Evolutionary conservation across 371 early-diverging fungal genomes (phyloP).

Genomic region (Blakeslea trispora): DNA sequence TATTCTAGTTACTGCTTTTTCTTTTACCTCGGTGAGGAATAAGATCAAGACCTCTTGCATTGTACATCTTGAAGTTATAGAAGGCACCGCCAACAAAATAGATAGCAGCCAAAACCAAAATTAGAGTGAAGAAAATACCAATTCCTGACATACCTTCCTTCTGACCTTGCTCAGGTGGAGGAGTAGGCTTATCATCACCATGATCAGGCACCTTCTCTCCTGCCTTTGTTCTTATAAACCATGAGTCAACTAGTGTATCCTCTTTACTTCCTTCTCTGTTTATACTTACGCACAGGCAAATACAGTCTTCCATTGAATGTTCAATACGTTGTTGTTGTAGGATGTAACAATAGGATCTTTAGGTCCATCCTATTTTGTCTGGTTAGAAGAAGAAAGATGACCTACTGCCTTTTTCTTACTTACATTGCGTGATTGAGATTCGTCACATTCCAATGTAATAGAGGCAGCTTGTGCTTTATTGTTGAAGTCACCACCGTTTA

Average conservation of each 20-base stretch:
- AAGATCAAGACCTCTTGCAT: slow-evolving; percentile 60
- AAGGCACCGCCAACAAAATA: slow-evolving; percentile 62
- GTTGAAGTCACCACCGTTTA: slow-evolving; percentile 24
- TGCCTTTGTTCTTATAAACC: slow-evolving; percentile 18
- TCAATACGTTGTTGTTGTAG: slow-evolving; percentile 37
- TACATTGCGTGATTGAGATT: slow-evolving; percentile 19
- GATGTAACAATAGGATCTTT: slow-evolving; percentile 30
- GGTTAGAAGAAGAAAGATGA: too few species aligned
- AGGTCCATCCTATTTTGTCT: slow-evolving; percentile 25
- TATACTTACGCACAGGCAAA: slow-evolving; percentile 47
- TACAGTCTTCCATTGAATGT: slow-evolving; percentile 48
- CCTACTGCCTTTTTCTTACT: background rate
- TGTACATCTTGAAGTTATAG: slow-evolving; percentile 61
- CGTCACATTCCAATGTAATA: slow-evolving; percentile 36
- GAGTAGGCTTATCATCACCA: slow-evolving; percentile 13
- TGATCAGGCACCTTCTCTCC: slow-evolving; percentile 33
- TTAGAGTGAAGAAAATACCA: slow-evolving; percentile 57
- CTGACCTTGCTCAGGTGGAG: slow-evolving; percentile 6
- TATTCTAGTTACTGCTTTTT: too few species aligned
- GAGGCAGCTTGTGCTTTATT: slow-evolving; percentile 23
- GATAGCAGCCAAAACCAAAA: slow-evolving; percentile 45
- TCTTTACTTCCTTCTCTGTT: background rate
- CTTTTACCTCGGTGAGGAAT: slow-evolving; percentile 62
- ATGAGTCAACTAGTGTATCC: background rate
- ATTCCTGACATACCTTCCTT: slow-evolving; percentile 44